These are phyloP conservation scores for Calcarisporium arbuscula DNA, from an alignment of 2,329 filamentous ascomycete genomes.

Conservation along the genomic window DNA sequence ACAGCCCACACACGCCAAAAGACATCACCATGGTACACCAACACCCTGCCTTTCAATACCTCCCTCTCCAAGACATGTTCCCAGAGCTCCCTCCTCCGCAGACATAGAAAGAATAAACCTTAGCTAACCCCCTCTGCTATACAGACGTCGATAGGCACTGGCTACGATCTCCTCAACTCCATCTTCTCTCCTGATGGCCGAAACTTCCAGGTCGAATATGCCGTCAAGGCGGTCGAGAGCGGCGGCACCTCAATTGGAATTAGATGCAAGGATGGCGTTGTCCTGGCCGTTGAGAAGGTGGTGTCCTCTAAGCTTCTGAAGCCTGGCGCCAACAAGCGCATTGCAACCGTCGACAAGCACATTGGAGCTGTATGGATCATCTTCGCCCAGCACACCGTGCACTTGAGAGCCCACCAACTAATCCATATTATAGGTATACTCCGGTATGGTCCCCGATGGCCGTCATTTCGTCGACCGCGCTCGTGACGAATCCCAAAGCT, in stretches of 20 bases:
- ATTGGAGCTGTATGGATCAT: conserved; percentile 71
- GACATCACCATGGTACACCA: too few relatives aligned
- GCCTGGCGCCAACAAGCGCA: conserved; percentile 91
- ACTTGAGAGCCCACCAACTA: conserved; percentile 8
- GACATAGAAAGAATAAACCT: not conserved
- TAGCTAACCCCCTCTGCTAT: not conserved
- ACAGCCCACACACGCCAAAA: too few relatives aligned
- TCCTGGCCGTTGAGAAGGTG: conserved; percentile 95
- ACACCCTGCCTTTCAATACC: too few relatives aligned
- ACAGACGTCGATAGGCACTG: conserved; percentile 98
- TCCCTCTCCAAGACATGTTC: too few relatives aligned
- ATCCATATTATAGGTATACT: conserved; percentile 65
- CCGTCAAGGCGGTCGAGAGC: conserved; percentile 96
- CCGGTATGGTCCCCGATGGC: conserved; percentile 90
- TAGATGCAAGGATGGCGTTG: conserved; percentile 92
- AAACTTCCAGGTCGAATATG: conserved; percentile 99
- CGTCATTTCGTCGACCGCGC: conserved; percentile 92
- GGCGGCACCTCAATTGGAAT: conserved; percentile 95
- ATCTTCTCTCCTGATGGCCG: conserved; percentile 98
- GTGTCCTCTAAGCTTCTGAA: conserved; percentile 93
- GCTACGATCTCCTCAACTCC: conserved; percentile 98
- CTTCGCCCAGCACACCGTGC: not conserved
- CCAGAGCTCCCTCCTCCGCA: not conserved
- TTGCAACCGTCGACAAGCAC: conserved; percentile 90
- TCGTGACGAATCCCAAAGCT: conserved; percentile 85